These are phyloP conservation scores for Maudiozyma turicensis DNA, from an alignment of 805 yeast species.

Conservation along the genomic window DNA sequence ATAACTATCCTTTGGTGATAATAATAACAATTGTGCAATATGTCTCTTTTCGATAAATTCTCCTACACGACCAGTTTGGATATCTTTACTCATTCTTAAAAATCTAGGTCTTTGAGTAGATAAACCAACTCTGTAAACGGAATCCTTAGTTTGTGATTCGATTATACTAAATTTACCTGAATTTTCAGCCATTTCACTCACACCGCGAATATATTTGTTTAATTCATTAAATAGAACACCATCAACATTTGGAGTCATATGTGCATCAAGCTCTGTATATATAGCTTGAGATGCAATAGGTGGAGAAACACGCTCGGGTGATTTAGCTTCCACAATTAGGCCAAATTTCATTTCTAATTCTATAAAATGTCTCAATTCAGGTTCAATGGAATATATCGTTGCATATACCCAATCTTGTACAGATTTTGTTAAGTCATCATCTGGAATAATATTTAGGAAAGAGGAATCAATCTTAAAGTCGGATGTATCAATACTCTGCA, in stretches of 20 bases:
- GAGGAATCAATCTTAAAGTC: conserved; percentile 32
- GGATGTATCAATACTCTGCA: conserved; percentile 24
- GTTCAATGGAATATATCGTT: conserved; percentile 55
- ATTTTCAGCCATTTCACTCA: conserved; percentile 42
- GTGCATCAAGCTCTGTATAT: conserved; percentile 45
- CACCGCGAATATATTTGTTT: conserved; percentile 42
- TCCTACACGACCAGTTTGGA: conserved; percentile 54
- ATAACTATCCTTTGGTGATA: conserved; percentile 65
- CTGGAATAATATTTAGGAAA: conserved; percentile 58
- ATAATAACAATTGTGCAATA: conserved; percentile 60
- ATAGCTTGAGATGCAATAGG: conserved; percentile 65
- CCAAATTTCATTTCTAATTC: conserved; percentile 75
- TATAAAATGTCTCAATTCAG: conserved; percentile 41
- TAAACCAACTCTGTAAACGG: conserved; percentile 49
- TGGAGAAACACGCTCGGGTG: conserved; percentile 52
- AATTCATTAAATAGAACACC: conserved; percentile 50
- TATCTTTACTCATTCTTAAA: conserved; percentile 58
- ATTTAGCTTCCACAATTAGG: conserved; percentile 50
- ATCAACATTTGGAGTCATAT: conserved; percentile 58
- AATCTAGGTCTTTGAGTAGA: conserved; percentile 57
- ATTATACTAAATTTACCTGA: conserved; percentile 47
- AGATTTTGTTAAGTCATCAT: conserved; percentile 70
- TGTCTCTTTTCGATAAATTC: conserved; percentile 66
- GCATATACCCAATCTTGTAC: conserved; percentile 88
- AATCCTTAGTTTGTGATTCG: conserved; percentile 55